Percentiles rank a stretch among this genome's conserved stretches.
phyloP scores from a whole-genome alignment of 148 eudicot genomes.

The Persicaria tinctoria region DNA sequence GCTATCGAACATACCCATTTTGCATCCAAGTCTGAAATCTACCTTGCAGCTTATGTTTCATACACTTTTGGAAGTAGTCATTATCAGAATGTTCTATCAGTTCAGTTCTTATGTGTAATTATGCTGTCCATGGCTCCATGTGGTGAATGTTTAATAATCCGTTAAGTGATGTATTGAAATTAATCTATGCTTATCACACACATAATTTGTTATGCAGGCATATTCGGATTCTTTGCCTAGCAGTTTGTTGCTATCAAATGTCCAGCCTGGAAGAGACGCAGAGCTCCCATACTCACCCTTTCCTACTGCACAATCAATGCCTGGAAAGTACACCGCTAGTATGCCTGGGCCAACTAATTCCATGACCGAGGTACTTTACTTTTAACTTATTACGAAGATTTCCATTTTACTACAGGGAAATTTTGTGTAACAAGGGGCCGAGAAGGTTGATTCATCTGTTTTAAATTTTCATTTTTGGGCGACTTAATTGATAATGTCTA shows the following conservation, averaged over 20 bases:
- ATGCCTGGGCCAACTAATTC: constrained; percentile 55
- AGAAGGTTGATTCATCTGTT: neutral
- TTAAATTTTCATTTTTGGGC: neutral
- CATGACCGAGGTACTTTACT: constrained; percentile 57
- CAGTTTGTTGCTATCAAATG: constrained; percentile 54
- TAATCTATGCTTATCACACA: neutral
- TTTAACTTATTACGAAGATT: neutral
- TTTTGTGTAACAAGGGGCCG: neutral
- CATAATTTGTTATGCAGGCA: constrained; percentile 31
- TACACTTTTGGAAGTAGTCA: neutral
- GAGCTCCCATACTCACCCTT: constrained; percentile 69
- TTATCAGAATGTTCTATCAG: too few relatives aligned
- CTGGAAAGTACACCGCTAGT: constrained; percentile 42
- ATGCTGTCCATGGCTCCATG: too few relatives aligned
- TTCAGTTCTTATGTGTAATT: too few relatives aligned
- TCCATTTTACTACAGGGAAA: neutral
- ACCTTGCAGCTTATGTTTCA: neutral
- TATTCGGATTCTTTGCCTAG: constrained; percentile 57
- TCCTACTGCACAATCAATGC: constrained; percentile 49
- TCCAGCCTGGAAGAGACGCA: constrained; percentile 58
- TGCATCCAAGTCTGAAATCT: neutral
- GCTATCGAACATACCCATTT: neutral
- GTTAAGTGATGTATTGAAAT: too few relatives aligned
- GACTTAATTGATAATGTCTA: neutral
- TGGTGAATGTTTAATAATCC: too few relatives aligned